phyloP scores from a whole-genome alignment of 805 yeast genomes.

The Yamadazyma sp. region DNA sequence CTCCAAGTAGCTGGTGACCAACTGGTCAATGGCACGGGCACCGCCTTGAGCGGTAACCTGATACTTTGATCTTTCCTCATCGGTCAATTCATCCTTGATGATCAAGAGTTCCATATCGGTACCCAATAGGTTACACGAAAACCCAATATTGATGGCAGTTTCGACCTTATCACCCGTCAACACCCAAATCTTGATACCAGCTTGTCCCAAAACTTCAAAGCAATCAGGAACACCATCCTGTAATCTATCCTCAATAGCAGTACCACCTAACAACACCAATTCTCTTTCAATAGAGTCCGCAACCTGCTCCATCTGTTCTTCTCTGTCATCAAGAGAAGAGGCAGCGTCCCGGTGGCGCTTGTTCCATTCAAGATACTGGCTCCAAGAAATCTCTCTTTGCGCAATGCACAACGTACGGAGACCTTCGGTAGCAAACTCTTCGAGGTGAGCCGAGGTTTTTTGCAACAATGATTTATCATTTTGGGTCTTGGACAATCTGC shows the following conservation, averaged over 20 bases:
- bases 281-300: constrained; percentile 73
- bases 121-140: constrained; percentile 75
- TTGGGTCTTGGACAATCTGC: constrained; percentile 49
- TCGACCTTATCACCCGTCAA: constrained; percentile 88
- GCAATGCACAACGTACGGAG: constrained; percentile 81
- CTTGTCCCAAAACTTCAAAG: constrained; percentile 63
- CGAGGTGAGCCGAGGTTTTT: constrained; percentile 70
- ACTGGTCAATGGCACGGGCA: constrained; percentile 18
- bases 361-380: constrained; percentile 64
- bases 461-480: constrained; percentile 53
- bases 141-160: constrained; percentile 85
- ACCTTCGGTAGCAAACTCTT: constrained; percentile 80
- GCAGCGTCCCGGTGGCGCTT: constrained; percentile 62
- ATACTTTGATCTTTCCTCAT: constrained; percentile 25
- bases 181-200: constrained; percentile 85
- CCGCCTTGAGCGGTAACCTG: constrained; percentile 26
- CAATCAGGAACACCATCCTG: constrained; percentile 89
- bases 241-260: constrained; percentile 82
- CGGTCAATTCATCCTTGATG: constrained; percentile 38
- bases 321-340: constrained; percentile 62
- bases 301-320: constrained; percentile 68
- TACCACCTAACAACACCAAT: constrained; percentile 70
- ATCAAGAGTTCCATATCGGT: constrained; percentile 75
- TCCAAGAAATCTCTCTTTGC: constrained; percentile 63
- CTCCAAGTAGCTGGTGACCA: constrained; percentile 45